These are phyloP conservation scores for Holtermannia corniformis DNA, from an alignment of 768 basidiomycete species.

Conservation along the genomic window DNA sequence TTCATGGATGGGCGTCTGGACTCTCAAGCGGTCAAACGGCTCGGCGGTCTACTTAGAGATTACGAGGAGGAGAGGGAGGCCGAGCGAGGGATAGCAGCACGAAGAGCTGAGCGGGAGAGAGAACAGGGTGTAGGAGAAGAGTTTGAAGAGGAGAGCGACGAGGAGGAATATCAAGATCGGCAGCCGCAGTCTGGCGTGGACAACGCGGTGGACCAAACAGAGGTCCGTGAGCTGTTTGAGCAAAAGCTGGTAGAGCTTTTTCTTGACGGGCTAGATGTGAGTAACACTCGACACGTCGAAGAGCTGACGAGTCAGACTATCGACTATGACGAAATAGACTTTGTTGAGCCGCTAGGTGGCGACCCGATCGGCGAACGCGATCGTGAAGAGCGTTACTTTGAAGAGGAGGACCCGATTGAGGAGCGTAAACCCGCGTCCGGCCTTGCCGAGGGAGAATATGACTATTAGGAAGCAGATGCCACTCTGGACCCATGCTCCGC, in stretches of 20 bases:
- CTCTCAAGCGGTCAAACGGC: conserved; percentile 28
- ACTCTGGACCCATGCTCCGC: too few relatives aligned
- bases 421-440: neutral
- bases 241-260: conserved; percentile 33
- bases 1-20: conserved; percentile 1
- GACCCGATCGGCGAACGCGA: conserved; percentile 27
- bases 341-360: conserved; percentile 24
- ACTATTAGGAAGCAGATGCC: too few relatives aligned
- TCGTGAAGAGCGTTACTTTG: conserved; percentile 35
- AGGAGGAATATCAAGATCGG: conserved; percentile 14
- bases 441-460: conserved; percentile 9
- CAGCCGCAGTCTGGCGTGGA: neutral
- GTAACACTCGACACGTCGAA: conserved; percentile 3
- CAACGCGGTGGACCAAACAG: conserved; percentile 18
- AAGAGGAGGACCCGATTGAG: conserved; percentile 25
- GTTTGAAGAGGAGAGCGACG: conserved; percentile 59
- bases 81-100: conserved; percentile 6
- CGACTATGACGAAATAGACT: conserved; percentile 32
- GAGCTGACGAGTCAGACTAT: conserved; percentile 20
- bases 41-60: conserved; percentile 51
- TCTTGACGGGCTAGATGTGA: conserved; percentile 39
- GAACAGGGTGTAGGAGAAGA: conserved; percentile 65
- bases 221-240: conserved; percentile 31
- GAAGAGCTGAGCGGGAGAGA: conserved; percentile 12
- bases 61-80: conserved; percentile 49